Conservation (phyloP, 805 yeast genomes). For the Candida parachauliodes region DNA sequence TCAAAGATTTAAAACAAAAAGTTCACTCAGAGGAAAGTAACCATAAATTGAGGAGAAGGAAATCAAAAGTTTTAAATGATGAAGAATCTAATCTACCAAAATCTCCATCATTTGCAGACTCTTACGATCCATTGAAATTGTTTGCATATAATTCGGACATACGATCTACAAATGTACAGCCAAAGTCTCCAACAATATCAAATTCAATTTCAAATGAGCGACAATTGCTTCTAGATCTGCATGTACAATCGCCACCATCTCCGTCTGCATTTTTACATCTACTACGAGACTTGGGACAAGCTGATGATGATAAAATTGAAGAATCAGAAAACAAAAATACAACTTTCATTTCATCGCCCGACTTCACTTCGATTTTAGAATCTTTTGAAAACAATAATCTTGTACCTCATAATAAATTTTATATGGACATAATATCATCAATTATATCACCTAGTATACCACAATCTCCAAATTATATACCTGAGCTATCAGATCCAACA, state of each 20-base stretch:
- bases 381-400: slow-evolving; percentile 2
- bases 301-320: slow-evolving; percentile 7
- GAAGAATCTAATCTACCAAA: not conserved
- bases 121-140: slow-evolving; percentile 7
- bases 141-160: slow-evolving; percentile 12
- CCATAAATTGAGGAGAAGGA: slow-evolving; percentile 42
- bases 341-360: slow-evolving; percentile 4
- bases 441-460: slow-evolving; percentile 25
- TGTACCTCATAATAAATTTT: slow-evolving; percentile 2
- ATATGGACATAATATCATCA: slow-evolving; percentile 12
- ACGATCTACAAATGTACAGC: slow-evolving; percentile 9
- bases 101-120: not conserved
- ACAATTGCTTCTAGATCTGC: slow-evolving; percentile 10
- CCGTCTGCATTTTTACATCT: slow-evolving; percentile 23
- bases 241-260: slow-evolving; percentile 13
- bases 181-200: too few species aligned
- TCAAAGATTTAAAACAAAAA: slow-evolving; percentile 28
- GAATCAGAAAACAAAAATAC: slow-evolving; percentile 3
- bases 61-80: not conserved
- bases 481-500: slow-evolving; percentile 28
- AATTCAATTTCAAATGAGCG: too few species aligned
- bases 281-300: slow-evolving; percentile 20
- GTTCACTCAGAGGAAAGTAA: slow-evolving; percentile 38
- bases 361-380: slow-evolving; percentile 6
- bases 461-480: slow-evolving; percentile 18